A percentile compares a stretch with the other conserved stretches of the same genome.
phyloP scores from a whole-genome alignment of 192 early-diverging fungal species.

The Geranomyces michiganensis region DNA sequence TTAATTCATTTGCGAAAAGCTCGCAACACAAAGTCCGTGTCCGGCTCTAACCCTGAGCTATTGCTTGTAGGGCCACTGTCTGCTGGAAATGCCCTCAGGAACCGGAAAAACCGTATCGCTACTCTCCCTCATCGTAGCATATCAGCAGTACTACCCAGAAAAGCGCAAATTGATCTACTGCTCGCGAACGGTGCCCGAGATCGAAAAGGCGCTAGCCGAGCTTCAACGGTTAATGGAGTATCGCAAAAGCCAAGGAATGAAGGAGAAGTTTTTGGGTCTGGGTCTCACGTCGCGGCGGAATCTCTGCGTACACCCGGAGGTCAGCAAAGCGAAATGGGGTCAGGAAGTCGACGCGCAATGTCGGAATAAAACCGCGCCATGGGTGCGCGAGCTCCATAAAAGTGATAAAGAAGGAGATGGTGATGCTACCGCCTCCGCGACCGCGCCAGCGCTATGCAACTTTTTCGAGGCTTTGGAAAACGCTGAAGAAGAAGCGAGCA shows the following conservation, averaged over 20 bases:
- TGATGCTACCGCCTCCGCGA: neutral
- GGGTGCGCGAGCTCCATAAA: conserved; percentile 79
- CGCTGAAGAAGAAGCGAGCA: conserved; percentile 57
- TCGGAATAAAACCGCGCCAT: conserved; percentile 88
- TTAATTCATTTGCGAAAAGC: too few species aligned
- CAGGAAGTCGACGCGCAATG: conserved; percentile 88
- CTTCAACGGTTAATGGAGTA: conserved; percentile 90
- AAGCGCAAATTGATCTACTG: conserved; percentile 99
- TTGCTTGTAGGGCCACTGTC: conserved; percentile 87
- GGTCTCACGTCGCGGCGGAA: conserved; percentile 94
- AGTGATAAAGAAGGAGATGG: conserved; percentile 31
- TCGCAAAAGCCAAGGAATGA: conserved; percentile 64
- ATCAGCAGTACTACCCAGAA: conserved; percentile 90
- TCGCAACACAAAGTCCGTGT: neutral
- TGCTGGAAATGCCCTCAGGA: conserved; percentile 99
- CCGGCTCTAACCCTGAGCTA: neutral
- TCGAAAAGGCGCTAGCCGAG: conserved; percentile 98
- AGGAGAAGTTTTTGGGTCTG: conserved; percentile 85
- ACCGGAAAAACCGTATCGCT: conserved; percentile 98
- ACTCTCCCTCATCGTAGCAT: conserved; percentile 92
- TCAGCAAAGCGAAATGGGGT: conserved; percentile 86
- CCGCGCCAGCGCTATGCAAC: conserved; percentile 62
- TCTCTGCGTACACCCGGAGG: conserved; percentile 89
- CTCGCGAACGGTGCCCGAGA: conserved; percentile 99
- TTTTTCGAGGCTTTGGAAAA: conserved; percentile 83